Evolutionary conservation across 2,329 filamentous ascomycete species (phyloP).

Genomic region (Apiospora sp.): DNA sequence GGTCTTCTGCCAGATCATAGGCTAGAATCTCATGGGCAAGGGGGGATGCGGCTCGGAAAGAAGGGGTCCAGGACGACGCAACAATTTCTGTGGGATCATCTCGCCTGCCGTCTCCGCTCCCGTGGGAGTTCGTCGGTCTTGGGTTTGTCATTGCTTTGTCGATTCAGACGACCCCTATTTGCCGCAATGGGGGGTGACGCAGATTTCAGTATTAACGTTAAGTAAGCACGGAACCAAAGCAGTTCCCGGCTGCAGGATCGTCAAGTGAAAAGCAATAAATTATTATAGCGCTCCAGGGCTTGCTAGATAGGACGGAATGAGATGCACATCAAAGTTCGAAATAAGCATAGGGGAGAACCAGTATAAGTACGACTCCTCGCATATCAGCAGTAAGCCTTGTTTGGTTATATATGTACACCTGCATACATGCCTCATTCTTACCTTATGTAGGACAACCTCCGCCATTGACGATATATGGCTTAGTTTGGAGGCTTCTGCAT

Average conservation of each 20-base stretch:
- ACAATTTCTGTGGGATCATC: slow-evolving; percentile 30
- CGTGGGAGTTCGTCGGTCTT: slow-evolving; percentile 33
- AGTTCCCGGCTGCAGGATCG: neutral
- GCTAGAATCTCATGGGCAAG: slow-evolving; percentile 72
- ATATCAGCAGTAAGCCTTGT: neutral
- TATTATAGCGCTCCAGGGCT: neutral
- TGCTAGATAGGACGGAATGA: neutral
- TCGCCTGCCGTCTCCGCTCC: slow-evolving; percentile 30
- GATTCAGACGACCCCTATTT: neutral
- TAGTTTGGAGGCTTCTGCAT: slow-evolving; percentile 1
- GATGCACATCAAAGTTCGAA: neutral
- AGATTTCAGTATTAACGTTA: neutral
- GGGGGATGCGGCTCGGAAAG: slow-evolving; percentile 68
- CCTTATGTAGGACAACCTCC: neutral
- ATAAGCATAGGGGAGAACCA: neutral
- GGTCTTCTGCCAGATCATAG: slow-evolving; percentile 66
- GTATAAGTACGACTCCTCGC: neutral
- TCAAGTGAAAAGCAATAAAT: neutral
- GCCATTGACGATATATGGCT: slow-evolving; percentile 6
- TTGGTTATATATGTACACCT: too few relatives aligned
- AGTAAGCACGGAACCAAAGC: neutral
- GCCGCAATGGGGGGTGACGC: neutral
- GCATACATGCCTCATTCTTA: neutral
- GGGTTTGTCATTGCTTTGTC: slow-evolving; percentile 34
- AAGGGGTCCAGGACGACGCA: slow-evolving; percentile 49